These are phyloP conservation scores for Vitis rupestris DNA, from an alignment of 164 flowering plant genomes.

Conservation along the genomic window DNA sequence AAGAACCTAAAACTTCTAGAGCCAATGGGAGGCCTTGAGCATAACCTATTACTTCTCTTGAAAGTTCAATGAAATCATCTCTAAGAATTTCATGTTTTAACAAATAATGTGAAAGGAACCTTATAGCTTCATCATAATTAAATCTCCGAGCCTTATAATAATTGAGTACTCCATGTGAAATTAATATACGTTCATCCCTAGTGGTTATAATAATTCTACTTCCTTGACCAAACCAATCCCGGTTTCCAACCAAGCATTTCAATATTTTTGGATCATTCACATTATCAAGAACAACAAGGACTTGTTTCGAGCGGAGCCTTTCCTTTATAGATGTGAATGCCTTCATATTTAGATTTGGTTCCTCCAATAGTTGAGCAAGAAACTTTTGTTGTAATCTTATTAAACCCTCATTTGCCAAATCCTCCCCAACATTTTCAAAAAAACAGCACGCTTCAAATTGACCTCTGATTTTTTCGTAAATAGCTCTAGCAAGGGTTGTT, in stretches of 20 bases:
- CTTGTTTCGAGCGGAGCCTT: background rate
- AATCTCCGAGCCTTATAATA: background rate
- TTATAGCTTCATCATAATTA: background rate
- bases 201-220: constrained; percentile 12
- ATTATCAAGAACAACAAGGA: constrained; percentile 11
- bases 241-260: constrained; percentile 3
- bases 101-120: background rate
- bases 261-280: background rate
- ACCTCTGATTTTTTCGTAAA: no score
- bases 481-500: no score
- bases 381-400: no score
- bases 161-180: background rate
- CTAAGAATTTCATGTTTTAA: background rate
- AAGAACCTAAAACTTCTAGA: constrained; percentile 4
- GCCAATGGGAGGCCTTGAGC: constrained; percentile 6
- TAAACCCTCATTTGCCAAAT: no score
- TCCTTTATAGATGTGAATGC: background rate
- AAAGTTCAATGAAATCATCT: background rate
- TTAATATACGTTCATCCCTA: constrained; percentile 4
- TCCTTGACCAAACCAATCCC: constrained; percentile 11
- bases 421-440: no score
- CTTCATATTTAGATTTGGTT: background rate
- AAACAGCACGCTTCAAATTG: no score
- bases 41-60: background rate
- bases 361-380: no score